phyloP scores from a whole-genome alignment of 176 grass and related monocot species.

The Hsuehochloa calcarea region DNA sequence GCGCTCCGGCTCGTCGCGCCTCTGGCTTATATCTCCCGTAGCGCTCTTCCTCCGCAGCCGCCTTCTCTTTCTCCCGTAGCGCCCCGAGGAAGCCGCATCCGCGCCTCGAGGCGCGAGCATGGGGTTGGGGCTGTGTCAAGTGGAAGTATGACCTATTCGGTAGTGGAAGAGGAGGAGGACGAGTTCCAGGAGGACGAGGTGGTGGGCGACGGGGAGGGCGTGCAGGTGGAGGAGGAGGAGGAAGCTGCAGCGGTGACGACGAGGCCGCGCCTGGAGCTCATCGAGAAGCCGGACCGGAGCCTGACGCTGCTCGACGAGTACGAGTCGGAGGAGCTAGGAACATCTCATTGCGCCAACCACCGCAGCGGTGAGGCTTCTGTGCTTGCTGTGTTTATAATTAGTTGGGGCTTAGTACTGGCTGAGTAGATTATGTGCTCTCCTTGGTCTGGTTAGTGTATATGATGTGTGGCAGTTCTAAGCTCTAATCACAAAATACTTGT shows the following conservation, averaged over 20 bases:
- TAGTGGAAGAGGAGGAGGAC: slow-evolving; percentile 4
- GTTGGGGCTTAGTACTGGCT: neutral
- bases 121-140: slow-evolving; percentile 4
- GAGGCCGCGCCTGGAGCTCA: slow-evolving; percentile 64
- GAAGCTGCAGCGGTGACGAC: slow-evolving; percentile 1
- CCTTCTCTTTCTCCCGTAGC: neutral
- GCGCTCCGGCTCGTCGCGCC: slow-evolving; percentile 46
- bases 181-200: neutral
- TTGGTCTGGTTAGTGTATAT: neutral
- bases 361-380: slow-evolving; percentile 57
- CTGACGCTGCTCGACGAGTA: slow-evolving; percentile 73
- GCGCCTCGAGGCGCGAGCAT: neutral
- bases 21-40: neutral
- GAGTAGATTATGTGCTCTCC: neutral
- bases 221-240: slow-evolving; percentile 40
- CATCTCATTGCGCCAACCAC: slow-evolving; percentile 53
- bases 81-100: neutral
- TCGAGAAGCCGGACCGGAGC: slow-evolving; percentile 77
- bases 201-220: neutral
- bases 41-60: neutral
- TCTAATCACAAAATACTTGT: neutral
- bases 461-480: neutral
- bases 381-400: neutral
- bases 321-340: slow-evolving; percentile 69
- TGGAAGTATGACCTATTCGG: slow-evolving; percentile 23